phyloP scores from a whole-genome alignment of 2,329 filamentous ascomycete species.

The Celoporthe dispersa region DNA sequence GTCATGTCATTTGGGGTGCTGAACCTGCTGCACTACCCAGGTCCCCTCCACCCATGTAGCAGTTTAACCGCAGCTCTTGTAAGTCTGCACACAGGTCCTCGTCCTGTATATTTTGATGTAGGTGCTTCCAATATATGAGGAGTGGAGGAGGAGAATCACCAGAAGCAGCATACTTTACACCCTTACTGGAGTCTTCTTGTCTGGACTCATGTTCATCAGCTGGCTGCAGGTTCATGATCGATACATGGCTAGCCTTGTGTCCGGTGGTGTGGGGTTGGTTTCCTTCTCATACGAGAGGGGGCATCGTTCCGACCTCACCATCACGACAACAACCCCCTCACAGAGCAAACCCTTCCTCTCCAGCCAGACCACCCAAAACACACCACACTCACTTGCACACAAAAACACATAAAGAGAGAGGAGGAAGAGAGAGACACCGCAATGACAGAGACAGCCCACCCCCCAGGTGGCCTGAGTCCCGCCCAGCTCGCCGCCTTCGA shows the following conservation, averaged over 20 bases:
- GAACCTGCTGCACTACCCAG: not conserved
- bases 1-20: not conserved
- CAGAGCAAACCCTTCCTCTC: not conserved
- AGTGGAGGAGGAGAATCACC: too few species aligned
- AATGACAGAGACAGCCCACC: constrained; percentile 18
- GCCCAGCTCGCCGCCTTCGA: constrained; percentile 75
- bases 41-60: not conserved
- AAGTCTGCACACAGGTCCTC: too few species aligned
- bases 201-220: not conserved
- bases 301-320: not conserved
- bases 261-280: not conserved
- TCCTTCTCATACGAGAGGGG: not conserved
- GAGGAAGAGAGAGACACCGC: not conserved
- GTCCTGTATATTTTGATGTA: not conserved
- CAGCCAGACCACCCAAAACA: not conserved
- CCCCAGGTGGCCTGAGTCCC: constrained; percentile 64
- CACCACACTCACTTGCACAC: too few species aligned
- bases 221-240: not conserved
- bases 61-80: too few species aligned
- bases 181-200: not conserved
- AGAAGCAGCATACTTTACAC: not conserved
- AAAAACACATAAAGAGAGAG: not conserved
- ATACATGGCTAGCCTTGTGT: not conserved
- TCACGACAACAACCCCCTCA: not conserved
- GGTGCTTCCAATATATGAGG: too few species aligned